Base-by-base conservation (phyloP, 176 grass and related monocot species). In the Carex parvula region DNA sequence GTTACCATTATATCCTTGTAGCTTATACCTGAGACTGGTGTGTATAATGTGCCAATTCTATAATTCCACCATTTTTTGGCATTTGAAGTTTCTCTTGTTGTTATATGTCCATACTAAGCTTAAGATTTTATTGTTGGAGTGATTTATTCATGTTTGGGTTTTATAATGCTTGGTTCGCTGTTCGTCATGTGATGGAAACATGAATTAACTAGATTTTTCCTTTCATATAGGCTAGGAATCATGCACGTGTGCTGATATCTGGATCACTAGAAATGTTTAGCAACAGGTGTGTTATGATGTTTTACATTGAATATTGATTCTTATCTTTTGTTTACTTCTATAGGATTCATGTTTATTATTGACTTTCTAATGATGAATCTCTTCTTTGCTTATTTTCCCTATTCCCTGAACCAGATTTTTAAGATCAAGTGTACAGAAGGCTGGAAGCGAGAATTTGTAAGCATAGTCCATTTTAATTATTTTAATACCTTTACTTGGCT, bases 241-340 rank as follows among this genome's bases (percentile, higher is more conserved):
- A 95, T 92, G 93, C 96, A 79, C 86, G 93, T 17, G 86, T 99
- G 8, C 84, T 95, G 83, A 81, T 99, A 83, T 94, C 91, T 75
- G 96, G 93, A 85, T 99, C 96, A 54, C 70, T 99, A 2, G 93
- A 95, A 84, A 81, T 99, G 39, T 99, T 99, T 84, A 94, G 91
- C 87, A 99, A 99, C 80, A 64, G 84, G 92, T 98, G 89, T 85
- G 29, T 18, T 44, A 69, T 22, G 11, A 73, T 81, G 6, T 81
- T 29, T 48, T 81, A 46, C 2, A 48, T 24, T 44, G 35, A 21
- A 81, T 63, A 46, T 63, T 46, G 30, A 46, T 60, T 57, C 50
- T 61, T 46, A 17, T 79, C 1, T 50, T 6, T 53, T 83, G 4
- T 52, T 29, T 17, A 52, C 58, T 68, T 63, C 44, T 61, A 3